These are phyloP conservation scores for Hyaloperonospora arabidopsidis DNA, from an alignment of 352 stramenopile genomes.

Conservation along the genomic window DNA sequence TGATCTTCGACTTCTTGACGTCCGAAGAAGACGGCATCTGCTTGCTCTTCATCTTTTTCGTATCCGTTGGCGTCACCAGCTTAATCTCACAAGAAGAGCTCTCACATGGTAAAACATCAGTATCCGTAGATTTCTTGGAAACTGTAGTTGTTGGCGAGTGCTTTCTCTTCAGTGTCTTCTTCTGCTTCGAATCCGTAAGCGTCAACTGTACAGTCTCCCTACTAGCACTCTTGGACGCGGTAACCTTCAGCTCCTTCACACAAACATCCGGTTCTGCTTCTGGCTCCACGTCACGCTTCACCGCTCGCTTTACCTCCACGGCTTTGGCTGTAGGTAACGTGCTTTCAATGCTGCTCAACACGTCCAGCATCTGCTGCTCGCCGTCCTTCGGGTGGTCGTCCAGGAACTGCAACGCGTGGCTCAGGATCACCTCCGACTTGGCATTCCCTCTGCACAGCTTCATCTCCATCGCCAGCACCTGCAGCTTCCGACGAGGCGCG, in stretches of 20 bases:
- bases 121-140: too few relatives aligned
- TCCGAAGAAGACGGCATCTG: constrained; percentile 1
- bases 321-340: constrained; percentile 14
- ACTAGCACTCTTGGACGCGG: constrained; percentile 7
- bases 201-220: constrained; percentile 4
- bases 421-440: constrained; percentile 59
- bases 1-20: background rate
- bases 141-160: too few relatives aligned
- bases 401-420: constrained; percentile 40
- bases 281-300: constrained; percentile 14
- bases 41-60: constrained; percentile 6
- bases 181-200: constrained; percentile 1
- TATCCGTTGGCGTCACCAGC: too few relatives aligned
- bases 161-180: too few relatives aligned
- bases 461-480: constrained; percentile 56
- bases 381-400: constrained; percentile 31
- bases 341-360: constrained; percentile 15
- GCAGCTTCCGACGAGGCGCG: constrained; percentile 54
- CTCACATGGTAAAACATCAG: too few relatives aligned
- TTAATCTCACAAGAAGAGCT: too few relatives aligned
- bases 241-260: constrained; percentile 2
- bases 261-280: constrained; percentile 22
- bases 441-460: constrained; percentile 55
- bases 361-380: constrained; percentile 26
- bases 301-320: constrained; percentile 9